phyloP scores from a whole-genome alignment of 1,139 yeast species.

The Blastobotrys serpentis region DNA sequence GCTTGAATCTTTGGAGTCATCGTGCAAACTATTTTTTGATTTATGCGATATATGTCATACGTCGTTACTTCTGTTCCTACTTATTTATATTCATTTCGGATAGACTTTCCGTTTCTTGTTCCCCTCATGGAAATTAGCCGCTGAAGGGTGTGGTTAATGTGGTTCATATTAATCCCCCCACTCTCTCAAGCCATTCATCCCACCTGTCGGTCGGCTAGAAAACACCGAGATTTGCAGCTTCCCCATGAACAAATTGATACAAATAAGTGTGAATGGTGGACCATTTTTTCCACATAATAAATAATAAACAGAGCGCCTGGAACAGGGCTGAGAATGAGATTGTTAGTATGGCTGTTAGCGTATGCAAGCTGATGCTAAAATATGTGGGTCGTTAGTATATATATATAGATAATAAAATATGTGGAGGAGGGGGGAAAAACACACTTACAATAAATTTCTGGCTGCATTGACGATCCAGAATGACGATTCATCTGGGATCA shows the following conservation, averaged over 20 bases:
- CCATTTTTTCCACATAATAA: constrained; percentile 28
- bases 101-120: not conserved
- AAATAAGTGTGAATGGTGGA: constrained; percentile 10
- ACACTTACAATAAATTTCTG: constrained; percentile 11
- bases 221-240: constrained; percentile 8
- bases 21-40: too few relatives aligned
- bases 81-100: not conserved
- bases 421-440: too few relatives aligned
- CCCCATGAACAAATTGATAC: constrained; percentile 7
- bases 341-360: constrained; percentile 16
- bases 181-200: too few relatives aligned
- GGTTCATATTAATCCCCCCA: too few relatives aligned
- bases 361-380: constrained; percentile 4
- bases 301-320: constrained; percentile 25
- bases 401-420: too few relatives aligned
- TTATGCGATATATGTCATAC: too few relatives aligned
- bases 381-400: not conserved
- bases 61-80: not conserved
- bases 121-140: not conserved
- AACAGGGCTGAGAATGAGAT: constrained; percentile 27
- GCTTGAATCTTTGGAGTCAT: constrained; percentile 6
- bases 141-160: not conserved
- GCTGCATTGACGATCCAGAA: constrained; percentile 1
- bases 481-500: not conserved
- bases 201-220: too few relatives aligned